phyloP scores from a whole-genome alignment of 768 basidiomycete genomes.

The Leccinum imitatum region DNA sequence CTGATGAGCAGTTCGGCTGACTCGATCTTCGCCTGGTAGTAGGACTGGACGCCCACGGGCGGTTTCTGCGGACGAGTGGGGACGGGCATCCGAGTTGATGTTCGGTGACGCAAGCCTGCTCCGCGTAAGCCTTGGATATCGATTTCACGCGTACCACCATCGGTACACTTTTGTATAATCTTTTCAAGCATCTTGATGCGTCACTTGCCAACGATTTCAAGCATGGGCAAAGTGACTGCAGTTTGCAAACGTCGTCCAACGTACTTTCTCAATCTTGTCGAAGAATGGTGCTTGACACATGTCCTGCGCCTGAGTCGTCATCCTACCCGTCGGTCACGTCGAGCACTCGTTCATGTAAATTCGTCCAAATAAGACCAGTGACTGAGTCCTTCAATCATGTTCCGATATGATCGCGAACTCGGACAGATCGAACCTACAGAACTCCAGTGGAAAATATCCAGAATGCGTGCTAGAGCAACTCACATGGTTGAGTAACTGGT shows the following conservation, averaged over 20 bases:
- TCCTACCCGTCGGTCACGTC: too few relatives aligned
- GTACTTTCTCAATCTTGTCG: constrained; percentile 41
- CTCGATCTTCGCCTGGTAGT: constrained; percentile 97
- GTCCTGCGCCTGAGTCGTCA: too few relatives aligned
- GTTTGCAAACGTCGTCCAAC: constrained; percentile 34
- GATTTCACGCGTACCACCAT: too few relatives aligned
- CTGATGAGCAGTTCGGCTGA: constrained; percentile 90
- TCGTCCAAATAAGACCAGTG: constrained; percentile 44
- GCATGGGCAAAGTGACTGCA: constrained; percentile 16
- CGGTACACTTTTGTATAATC: too few relatives aligned
- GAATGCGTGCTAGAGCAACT: constrained; percentile 4
- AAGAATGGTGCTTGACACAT: too few relatives aligned
- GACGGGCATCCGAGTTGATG: constrained; percentile 36
- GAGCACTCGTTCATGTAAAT: too few relatives aligned
- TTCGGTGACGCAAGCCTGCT: background rate
- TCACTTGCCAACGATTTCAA: constrained; percentile 16
- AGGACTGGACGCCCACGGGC: constrained; percentile 76
- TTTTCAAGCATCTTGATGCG: background rate
- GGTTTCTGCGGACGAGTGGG: constrained; percentile 36
- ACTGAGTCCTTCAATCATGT: constrained; percentile 31
- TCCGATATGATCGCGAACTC: constrained; percentile 40
- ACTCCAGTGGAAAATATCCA: background rate
- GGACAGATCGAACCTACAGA: constrained; percentile 21
- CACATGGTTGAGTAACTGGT: constrained; percentile 37
- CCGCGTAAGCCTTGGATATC: background rate